Percentiles rank a stretch among this genome's conserved stretches.
phyloP scores from a whole-genome alignment of 257 asterid species.

The Echites panduratus region DNA sequence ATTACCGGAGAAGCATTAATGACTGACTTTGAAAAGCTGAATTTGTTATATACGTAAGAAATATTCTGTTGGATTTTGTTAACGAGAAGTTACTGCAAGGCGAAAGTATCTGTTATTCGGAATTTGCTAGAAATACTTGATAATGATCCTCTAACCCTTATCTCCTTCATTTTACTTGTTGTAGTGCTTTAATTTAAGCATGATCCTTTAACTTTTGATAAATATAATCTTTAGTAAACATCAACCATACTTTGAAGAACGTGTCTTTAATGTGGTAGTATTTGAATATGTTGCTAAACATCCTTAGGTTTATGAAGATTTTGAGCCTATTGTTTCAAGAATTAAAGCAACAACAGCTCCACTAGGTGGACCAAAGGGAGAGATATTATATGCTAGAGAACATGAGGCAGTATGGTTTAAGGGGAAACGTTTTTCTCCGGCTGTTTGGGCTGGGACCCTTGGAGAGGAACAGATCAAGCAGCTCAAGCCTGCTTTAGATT shows the following conservation, averaged over 20 bases:
- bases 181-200: neutral
- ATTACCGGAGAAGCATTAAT: neutral
- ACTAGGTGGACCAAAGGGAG: conserved; percentile 92
- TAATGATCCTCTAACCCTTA: neutral
- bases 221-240: neutral
- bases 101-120: neutral
- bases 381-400: conserved; percentile 78
- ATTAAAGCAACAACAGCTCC: conserved; percentile 71
- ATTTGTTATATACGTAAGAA: neutral
- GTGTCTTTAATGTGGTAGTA: neutral
- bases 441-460: conserved; percentile 65
- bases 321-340: conserved; percentile 72
- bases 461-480: conserved; percentile 88
- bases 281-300: conserved; percentile 19
- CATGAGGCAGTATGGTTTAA: conserved; percentile 93
- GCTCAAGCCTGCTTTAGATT: conserved; percentile 81
- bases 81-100: neutral
- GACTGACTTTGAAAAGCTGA: neutral
- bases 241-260: neutral
- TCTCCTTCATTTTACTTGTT: neutral
- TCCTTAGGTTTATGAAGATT: conserved; percentile 69
- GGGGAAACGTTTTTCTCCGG: conserved; percentile 79
- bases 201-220: neutral
- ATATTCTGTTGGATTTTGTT: neutral
- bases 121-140: neutral